Base-by-base conservation (phyloP, 23 red algal genomes). In the Pyropia yezoensis region DNA sequence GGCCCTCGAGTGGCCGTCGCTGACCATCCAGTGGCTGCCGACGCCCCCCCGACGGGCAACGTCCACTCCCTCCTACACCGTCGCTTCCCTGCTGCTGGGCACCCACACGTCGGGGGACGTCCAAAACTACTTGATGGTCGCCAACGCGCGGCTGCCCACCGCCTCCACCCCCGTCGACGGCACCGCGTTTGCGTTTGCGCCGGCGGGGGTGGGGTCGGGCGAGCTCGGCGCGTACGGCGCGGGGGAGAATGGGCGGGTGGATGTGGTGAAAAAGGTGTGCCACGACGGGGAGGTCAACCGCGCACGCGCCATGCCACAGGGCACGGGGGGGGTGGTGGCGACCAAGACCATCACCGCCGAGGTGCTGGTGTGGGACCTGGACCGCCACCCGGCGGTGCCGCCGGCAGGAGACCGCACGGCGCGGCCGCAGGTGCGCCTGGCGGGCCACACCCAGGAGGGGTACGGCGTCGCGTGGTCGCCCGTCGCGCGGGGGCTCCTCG, bases 261-360 rank as follows among this genome's bases (percentile, higher is more conserved):
- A 98, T 27, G 69, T 98, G 52, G 69, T 86, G 23, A 87, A 98
- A 71, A 87, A 74, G 70, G 85, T 98, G 47, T 91, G 91, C 66
- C 94, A 98, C 80, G 94, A 98, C 34, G 94, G 94, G 19, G 94
- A 98, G 71, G 94, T 98, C 19, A 98, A 98, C 75, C 71, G 94
- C 15, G 94, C 94, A 8, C 79, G 94, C 11, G 91, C 88, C 66
- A 85, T 83, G 85, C 94, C 94, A 26, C 85, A 98, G 57, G 39
- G 39, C 0, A 87, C 88, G 61, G 86, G 86, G 19, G 82, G 75
- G 47, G 66, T 98, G 55, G 83, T 98, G 30, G 94, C 82, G 8
- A 98, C 94, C 22, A 91, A 98, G 68, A 95, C 90, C 52, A 50
- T 95, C 56, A 75, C 39, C 39, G 66, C 55, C 32, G 79, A 83